phyloP scores from a whole-genome alignment of 495 filamentous ascomycete species.

The Sphaerosporella brunnea region DNA sequence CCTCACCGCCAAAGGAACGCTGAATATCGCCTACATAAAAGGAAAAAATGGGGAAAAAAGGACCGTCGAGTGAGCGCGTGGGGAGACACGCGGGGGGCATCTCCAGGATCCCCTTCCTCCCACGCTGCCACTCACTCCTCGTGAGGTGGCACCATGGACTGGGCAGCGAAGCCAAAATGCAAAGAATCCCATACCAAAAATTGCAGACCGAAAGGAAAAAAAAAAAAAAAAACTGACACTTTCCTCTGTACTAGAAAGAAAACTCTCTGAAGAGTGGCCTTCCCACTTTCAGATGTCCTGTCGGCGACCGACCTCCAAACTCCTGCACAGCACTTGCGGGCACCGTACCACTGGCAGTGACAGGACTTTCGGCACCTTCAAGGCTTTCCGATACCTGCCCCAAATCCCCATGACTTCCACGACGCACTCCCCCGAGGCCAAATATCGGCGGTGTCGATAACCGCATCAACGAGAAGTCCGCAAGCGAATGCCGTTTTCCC shows the following conservation, averaged over 20 bases:
- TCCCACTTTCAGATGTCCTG: constrained; percentile 9
- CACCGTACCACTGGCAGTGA: constrained; percentile 9
- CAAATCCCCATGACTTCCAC: constrained; percentile 15
- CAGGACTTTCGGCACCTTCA: constrained; percentile 4
- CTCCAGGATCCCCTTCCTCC: background rate
- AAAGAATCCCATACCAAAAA: background rate
- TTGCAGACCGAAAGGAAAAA: background rate
- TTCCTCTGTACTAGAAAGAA: constrained; percentile 29
- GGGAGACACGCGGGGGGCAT: no score
- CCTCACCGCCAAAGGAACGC: background rate
- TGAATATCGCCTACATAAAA: background rate
- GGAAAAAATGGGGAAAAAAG: background rate
- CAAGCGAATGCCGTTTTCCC: constrained; percentile 17
- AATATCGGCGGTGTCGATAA: constrained; percentile 16
- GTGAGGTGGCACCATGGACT: background rate
- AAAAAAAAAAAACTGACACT: background rate
- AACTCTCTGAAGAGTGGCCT: constrained; percentile 19
- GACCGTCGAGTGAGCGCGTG: no score
- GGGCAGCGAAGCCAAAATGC: background rate
- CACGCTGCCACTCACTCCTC: background rate
- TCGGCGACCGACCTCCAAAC: constrained; percentile 1
- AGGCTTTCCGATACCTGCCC: background rate
- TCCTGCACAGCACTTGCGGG: background rate
- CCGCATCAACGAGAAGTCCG: constrained; percentile 13
- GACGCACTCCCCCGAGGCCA: constrained; percentile 7